A percentile compares a stretch with the other conserved stretches of the same genome.
Conservation (phyloP, 106 monocot genomes). For the Dendrobium chrysotoxum region DNA sequence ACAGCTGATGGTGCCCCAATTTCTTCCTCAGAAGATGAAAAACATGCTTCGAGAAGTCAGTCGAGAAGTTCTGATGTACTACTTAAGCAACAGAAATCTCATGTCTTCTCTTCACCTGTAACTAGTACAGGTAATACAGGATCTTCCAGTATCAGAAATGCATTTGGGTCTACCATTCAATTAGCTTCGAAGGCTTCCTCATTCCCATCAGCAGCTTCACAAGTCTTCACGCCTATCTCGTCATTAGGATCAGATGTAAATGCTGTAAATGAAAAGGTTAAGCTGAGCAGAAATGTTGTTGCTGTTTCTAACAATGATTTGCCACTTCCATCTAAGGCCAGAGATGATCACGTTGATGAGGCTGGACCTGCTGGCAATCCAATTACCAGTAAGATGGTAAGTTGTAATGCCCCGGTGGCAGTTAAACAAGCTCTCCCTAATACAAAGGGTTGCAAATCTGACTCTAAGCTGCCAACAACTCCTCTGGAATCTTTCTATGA, state of each 20-base stretch:
- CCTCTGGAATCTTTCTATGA: slow-evolving; percentile 20
- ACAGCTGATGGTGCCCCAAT: slow-evolving; percentile 59
- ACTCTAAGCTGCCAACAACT: slow-evolving; percentile 16
- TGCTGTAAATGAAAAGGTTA: slow-evolving; percentile 18
- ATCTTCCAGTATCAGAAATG: slow-evolving; percentile 29
- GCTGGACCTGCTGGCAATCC: slow-evolving; percentile 28
- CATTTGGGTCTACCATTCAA: slow-evolving; percentile 22
- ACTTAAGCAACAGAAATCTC: slow-evolving; percentile 29
- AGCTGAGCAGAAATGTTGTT: slow-evolving; percentile 2
- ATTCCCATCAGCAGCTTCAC: slow-evolving; percentile 12
- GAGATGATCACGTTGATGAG: slow-evolving; percentile 24
- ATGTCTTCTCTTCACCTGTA: slow-evolving; percentile 5
- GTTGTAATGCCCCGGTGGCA: slow-evolving; percentile 15
- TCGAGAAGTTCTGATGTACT: slow-evolving; percentile 12
- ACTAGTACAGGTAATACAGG: slow-evolving; percentile 15
- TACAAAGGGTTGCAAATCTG: slow-evolving; percentile 11
- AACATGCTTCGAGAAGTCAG: slow-evolving; percentile 33
- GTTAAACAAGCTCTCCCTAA: slow-evolving; percentile 17
- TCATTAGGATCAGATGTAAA: slow-evolving; percentile 10
- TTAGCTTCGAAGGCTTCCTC: slow-evolving; percentile 11
- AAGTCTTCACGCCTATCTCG: slow-evolving; percentile 18
- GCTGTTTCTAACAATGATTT: slow-evolving; percentile 11
- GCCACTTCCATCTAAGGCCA: slow-evolving; percentile 23
- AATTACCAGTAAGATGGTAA: slow-evolving; percentile 27
- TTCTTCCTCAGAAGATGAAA: slow-evolving; percentile 76